Evolutionary conservation across 495 filamentous ascomycete genomes (phyloP).

Genomic region (Talaromyces ruber): DNA sequence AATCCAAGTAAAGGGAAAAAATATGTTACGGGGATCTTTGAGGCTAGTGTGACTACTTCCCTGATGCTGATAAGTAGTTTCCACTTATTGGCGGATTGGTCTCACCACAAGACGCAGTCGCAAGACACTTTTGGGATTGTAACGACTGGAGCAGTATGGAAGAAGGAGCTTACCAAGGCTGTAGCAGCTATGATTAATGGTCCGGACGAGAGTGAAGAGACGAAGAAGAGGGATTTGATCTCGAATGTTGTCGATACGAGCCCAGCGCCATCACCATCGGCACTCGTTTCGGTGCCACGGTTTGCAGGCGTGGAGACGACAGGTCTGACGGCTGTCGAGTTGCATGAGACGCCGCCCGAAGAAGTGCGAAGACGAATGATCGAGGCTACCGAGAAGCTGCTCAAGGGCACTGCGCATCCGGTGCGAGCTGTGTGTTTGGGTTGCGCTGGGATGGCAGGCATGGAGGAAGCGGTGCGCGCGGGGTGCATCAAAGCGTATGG

Average conservation of each 20-base stretch:
- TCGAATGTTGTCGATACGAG: slow-evolving; percentile 1
- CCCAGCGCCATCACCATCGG: not conserved
- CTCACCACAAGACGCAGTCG: slow-evolving; percentile 21
- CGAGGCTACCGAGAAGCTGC: slow-evolving; percentile 57
- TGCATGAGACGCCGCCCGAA: slow-evolving; percentile 61
- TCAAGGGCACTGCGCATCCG: slow-evolving; percentile 35
- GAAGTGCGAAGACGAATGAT: slow-evolving; percentile 58
- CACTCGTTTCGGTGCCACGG: slow-evolving; percentile 13
- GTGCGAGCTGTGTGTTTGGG: slow-evolving; percentile 53
- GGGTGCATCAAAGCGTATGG: slow-evolving; percentile 59
- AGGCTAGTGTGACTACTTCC: slow-evolving; percentile 59
- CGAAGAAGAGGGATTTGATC: not conserved
- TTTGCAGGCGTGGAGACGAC: slow-evolving; percentile 82
- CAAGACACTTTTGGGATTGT: slow-evolving; percentile 75
- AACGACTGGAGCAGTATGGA: slow-evolving; percentile 79
- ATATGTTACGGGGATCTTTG: slow-evolving; percentile 79
- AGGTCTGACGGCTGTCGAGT: slow-evolving; percentile 69
- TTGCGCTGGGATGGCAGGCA: slow-evolving; percentile 89
- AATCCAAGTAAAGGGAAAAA: slow-evolving; percentile 19
- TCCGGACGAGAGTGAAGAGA: slow-evolving; percentile 12
- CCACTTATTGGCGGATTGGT: slow-evolving; percentile 16
- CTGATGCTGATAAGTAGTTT: slow-evolving; percentile 39
- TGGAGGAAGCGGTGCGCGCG: slow-evolving; percentile 70
- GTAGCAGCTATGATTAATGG: slow-evolving; percentile 48
- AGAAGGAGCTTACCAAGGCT: slow-evolving; percentile 55